These are phyloP conservation scores for Sporisorium scitamineum DNA, from an alignment of 1,284 basidiomycete species.

Conservation along the genomic window DNA sequence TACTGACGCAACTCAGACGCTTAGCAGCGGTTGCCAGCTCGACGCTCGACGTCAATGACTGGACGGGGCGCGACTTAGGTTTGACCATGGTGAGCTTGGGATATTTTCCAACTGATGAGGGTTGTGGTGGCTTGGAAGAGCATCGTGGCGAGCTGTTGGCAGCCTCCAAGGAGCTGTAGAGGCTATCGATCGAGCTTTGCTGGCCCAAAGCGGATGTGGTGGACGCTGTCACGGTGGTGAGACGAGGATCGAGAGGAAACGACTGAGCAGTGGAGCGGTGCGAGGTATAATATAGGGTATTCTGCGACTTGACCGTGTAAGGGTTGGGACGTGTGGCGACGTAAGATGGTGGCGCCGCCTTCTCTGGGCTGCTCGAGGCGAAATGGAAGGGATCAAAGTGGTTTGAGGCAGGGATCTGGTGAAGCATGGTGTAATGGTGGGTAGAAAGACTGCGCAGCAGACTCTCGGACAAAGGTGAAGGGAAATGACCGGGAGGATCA, in stretches of 20 bases:
- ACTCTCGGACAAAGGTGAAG: neutral
- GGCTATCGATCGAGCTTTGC: neutral
- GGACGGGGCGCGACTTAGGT: constrained; percentile 21
- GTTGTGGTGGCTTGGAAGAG: constrained; percentile 25
- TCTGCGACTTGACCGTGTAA: constrained; percentile 38
- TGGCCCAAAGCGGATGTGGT: neutral
- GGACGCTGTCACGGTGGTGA: neutral
- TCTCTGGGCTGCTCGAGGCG: constrained; percentile 39
- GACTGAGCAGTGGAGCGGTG: constrained; percentile 20
- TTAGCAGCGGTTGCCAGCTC: constrained; percentile 19
- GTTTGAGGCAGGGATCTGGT: constrained; percentile 12
- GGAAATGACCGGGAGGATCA: neutral
- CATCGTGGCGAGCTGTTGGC: constrained; percentile 24
- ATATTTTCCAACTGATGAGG: neutral
- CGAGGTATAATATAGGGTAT: constrained; percentile 21
- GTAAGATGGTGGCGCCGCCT: constrained; percentile 8
- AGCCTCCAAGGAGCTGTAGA: constrained; percentile 35
- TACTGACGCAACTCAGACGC: constrained; percentile 5
- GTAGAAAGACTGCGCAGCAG: neutral
- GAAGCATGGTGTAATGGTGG: constrained; percentile 19
- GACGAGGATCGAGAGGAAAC: constrained; percentile 6
- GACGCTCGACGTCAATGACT: constrained; percentile 10
- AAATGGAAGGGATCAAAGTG: constrained; percentile 37
- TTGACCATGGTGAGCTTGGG: constrained; percentile 42
- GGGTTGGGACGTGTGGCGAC: constrained; percentile 44